Evolutionary conservation across 768 basidiomycete species (phyloP), one percentile per base, ranked within the genome.

Genomic region (Auricularia auricula-judae): DNA sequence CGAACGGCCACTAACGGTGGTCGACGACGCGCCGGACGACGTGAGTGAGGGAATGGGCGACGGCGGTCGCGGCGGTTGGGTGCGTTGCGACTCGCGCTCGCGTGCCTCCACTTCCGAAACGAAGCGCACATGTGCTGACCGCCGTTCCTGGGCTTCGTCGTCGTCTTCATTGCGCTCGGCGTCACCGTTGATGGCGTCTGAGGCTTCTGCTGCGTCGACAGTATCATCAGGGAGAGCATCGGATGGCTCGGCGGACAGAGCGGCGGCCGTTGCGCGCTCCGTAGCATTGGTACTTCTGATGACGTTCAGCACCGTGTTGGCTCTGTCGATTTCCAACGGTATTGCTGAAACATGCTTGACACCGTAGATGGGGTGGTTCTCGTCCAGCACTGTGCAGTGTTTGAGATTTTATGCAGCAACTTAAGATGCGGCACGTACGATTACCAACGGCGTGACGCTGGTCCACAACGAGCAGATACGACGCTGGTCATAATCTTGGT

Each of bases 391-490:
- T 92, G 68, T 3, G 16, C 12, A 42, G 39, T 42, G 44, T 67
- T 23, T 51, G 43, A 36, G 36, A 8, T 21, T 35, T 43, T 36
- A 14, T 3, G 36, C 29, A 21, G 4, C 21, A 60, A 23, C 23
- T 47, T 35, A 60, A 62, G 36, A 14, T 36, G 60, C n/a, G 39
- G 43, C 16, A 79, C 88, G 75, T 72, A 89, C 91, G 72, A 67
- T 80, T 78, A 66, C 91, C 91, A 12, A 88, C 77, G 66, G 86
- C 81, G 56, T 76, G 76, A 65, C 82, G 82, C 1, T 83, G 79
- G 21, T 84, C 85, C 59, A 93, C 82, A 3, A 91, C 87, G 54
- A 93, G 75, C 18, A 93, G 74, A 76, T 91, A 86, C 8, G 91
- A 88, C 42, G 82, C 91, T 92, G 64, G 35, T 70, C 63, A 61